A percentile compares a stretch with the other conserved stretches of the same genome.
Conservation (phyloP, 306 rosid genomes). For the Lathyrus tuberosus region DNA sequence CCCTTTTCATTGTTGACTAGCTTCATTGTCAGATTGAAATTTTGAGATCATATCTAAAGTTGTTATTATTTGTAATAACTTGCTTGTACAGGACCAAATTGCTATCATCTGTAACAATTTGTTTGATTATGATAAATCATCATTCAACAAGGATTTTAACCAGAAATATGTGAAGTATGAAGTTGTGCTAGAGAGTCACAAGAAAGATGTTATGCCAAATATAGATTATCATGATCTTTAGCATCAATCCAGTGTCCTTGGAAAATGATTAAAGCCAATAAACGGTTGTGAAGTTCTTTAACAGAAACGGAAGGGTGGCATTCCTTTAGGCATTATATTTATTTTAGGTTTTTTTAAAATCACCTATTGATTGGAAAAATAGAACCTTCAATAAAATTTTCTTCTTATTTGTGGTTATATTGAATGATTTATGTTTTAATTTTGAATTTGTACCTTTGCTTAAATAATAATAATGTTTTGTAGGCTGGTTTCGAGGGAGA, state of each 20-base stretch:
- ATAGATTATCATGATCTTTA: constrained; percentile 47
- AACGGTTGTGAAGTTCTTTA: constrained; percentile 47
- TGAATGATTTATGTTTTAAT: not conserved
- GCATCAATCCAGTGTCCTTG: constrained; percentile 45
- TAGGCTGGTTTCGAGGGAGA: constrained; percentile 76
- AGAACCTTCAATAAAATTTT: constrained; percentile 16
- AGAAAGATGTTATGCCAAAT: constrained; percentile 49
- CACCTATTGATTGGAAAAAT: constrained; percentile 10
- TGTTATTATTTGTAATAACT: constrained; percentile 36
- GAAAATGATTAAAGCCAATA: constrained; percentile 44
- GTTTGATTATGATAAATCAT: constrained; percentile 43
- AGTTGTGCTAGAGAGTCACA: constrained; percentile 41
- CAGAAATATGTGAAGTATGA: constrained; percentile 53
- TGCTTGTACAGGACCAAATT: constrained; percentile 58
- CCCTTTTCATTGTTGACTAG: constrained; percentile 28
- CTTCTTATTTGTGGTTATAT: constrained; percentile 23
- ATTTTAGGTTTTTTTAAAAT: not conserved
- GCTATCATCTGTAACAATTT: constrained; percentile 42
- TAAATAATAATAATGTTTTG: not conserved
- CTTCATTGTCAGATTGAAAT: not conserved
- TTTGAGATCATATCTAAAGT: constrained; percentile 29
- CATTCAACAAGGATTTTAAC: constrained; percentile 42
- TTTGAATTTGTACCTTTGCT: constrained; percentile 2
- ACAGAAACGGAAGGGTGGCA: constrained; percentile 49
- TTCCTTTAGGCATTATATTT: not conserved